These are phyloP conservation scores for Nannochloropsis gaditana DNA, from an alignment of 108 stramenopile species.

Conservation along the genomic window DNA sequence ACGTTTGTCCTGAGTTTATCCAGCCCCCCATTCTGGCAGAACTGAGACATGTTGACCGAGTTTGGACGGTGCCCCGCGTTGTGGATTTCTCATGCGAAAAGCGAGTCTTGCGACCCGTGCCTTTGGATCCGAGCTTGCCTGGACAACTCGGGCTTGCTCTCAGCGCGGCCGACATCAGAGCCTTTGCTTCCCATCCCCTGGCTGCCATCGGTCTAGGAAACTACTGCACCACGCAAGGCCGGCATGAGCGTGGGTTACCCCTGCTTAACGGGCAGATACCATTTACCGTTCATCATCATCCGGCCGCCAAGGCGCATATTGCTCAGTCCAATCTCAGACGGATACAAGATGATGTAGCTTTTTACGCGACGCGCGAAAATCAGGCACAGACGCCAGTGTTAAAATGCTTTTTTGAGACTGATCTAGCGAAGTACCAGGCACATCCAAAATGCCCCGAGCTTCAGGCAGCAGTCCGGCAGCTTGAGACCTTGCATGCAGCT, in stretches of 20 bases:
- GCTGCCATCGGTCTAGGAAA: conserved; percentile 25
- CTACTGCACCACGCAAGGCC: conserved; percentile 26
- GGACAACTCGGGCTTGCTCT: conserved; percentile 19
- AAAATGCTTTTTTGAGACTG: conserved; percentile 31
- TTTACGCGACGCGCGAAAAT: conserved; percentile 28
- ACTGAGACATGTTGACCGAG: not conserved
- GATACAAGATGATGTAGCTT: conserved; percentile 35
- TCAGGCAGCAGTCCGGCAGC: not conserved
- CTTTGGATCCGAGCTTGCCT: not conserved
- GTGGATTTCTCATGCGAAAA: conserved; percentile 17
- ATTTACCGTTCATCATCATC: conserved; percentile 26
- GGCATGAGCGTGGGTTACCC: conserved; percentile 26
- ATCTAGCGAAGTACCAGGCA: conserved; percentile 30
- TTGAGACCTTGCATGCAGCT: not conserved
- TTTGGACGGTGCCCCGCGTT: not conserved
- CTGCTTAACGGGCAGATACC: conserved; percentile 23
- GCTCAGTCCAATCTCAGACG: conserved; percentile 35
- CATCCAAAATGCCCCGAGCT: not conserved
- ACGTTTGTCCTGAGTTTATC: not conserved
- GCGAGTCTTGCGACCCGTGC: not conserved
- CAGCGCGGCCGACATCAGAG: conserved; percentile 25
- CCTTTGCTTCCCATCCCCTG: conserved; percentile 37
- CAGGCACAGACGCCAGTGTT: conserved; percentile 22
- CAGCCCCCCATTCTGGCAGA: not conserved
- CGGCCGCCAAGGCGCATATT: conserved; percentile 39